Percentiles rank a stretch among this genome's conserved stretches.
Conservation (phyloP, 2,329 filamentous ascomycete species). For the Hymenoscyphus occultus region DNA sequence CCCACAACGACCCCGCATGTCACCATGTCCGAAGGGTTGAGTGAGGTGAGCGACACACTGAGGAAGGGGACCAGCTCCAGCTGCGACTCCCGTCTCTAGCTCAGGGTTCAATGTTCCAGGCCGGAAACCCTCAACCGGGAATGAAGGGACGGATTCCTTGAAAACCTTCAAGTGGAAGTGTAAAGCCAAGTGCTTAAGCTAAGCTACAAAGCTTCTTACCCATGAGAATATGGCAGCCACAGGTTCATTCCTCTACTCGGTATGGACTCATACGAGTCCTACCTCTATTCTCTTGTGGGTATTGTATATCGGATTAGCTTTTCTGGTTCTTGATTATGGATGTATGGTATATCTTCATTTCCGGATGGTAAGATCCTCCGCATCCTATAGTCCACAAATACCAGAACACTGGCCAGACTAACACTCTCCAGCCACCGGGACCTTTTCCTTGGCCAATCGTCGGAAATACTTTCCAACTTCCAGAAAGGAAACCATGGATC, state of each 20-base stretch:
- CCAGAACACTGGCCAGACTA: background rate
- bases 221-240: background rate
- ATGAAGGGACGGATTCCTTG: background rate
- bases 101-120: background rate
- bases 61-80: background rate
- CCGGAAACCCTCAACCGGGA: background rate
- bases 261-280: background rate
- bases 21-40: background rate
- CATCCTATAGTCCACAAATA: background rate
- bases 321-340: background rate
- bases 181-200: background rate
- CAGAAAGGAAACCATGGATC: slow-evolving; percentile 27
- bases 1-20: background rate
- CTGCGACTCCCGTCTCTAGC: too few species aligned
- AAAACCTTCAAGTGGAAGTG: background rate
- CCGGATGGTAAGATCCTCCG: background rate
- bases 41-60: too few species aligned
- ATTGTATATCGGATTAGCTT: background rate
- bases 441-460: slow-evolving; percentile 25
- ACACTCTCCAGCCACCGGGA: slow-evolving; percentile 22
- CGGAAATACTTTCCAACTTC: slow-evolving; percentile 23
- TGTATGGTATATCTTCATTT: slow-evolving; percentile 5
- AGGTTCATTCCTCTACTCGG: background rate
- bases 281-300: background rate
- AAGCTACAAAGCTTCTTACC: background rate